Percentiles rank a stretch among this genome's conserved stretches.
These are phyloP conservation scores for Plasmodium yoelii DNA, from an alignment of 169 alveolate species.

Conservation along the genomic window DNA sequence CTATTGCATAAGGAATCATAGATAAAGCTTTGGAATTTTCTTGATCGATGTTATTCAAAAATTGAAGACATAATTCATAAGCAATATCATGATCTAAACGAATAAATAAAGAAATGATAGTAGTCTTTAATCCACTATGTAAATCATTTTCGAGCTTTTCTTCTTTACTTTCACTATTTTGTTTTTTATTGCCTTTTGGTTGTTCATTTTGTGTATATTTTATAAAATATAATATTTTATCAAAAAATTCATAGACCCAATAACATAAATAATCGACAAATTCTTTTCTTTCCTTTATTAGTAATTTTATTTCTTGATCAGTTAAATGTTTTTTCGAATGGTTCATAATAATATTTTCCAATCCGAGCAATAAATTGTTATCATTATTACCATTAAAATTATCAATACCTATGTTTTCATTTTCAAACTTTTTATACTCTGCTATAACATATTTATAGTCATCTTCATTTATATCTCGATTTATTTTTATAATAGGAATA, in stretches of 20 bases:
- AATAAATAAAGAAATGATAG: constrained; percentile 44
- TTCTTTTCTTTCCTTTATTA: constrained; percentile 45
- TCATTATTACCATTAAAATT: no score
- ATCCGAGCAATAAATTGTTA: not conserved
- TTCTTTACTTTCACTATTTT: constrained; percentile 60
- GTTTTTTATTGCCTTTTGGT: constrained; percentile 49
- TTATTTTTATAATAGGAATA: constrained; percentile 60
- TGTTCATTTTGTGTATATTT: constrained; percentile 55
- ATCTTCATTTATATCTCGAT: not conserved
- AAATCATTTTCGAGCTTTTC: constrained; percentile 50
- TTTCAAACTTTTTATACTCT: constrained; percentile 30
- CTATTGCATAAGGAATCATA: constrained; percentile 69
- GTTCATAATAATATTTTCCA: not conserved
- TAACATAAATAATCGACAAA: constrained; percentile 53
- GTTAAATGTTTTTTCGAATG: not conserved
- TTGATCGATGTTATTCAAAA: constrained; percentile 53
- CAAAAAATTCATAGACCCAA: constrained; percentile 73
- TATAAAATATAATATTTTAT: constrained; percentile 54
- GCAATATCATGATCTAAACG: constrained; percentile 64
- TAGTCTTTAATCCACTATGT: constrained; percentile 64
- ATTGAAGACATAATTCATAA: constrained; percentile 48
- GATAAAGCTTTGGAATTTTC: constrained; percentile 57
- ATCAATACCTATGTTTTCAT: not conserved
- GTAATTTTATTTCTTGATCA: constrained; percentile 23
- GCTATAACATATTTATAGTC: constrained; percentile 10